Evolutionary conservation across 257 asterid species (phyloP).

Genomic region (Solanum virginianum): DNA sequence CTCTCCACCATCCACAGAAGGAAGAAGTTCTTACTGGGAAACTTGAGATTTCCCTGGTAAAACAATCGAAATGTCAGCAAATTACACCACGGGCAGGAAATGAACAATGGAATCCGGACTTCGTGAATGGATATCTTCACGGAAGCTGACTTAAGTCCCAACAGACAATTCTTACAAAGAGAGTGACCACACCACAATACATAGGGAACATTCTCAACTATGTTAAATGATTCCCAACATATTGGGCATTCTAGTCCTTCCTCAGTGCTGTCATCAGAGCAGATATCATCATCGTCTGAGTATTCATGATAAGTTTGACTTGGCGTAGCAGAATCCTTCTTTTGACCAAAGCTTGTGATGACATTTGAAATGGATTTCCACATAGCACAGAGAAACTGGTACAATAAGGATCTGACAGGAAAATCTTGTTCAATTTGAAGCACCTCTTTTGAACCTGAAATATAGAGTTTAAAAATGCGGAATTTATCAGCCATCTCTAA

Average conservation of each 20-base stretch:
- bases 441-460: not conserved
- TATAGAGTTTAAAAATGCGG: not conserved
- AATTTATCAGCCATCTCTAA: not conserved
- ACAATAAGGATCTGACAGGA: not conserved
- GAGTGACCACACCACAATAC: slow-evolving; percentile 95
- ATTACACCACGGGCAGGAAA: slow-evolving; percentile 94
- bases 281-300: slow-evolving; percentile 68
- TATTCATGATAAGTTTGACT: slow-evolving; percentile 25
- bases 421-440: not conserved
- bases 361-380: slow-evolving; percentile 66
- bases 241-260: slow-evolving; percentile 92
- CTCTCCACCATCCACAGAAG: slow-evolving; percentile 93
- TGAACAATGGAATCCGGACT: slow-evolving; percentile 55
- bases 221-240: slow-evolving; percentile 90
- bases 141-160: slow-evolving; percentile 59
- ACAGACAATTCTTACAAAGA: slow-evolving; percentile 71
- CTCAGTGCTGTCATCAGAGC: slow-evolving; percentile 52
- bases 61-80: slow-evolving; percentile 58
- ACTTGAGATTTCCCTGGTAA: slow-evolving; percentile 58
- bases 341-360: slow-evolving; percentile 47
- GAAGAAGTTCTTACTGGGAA: slow-evolving; percentile 79
- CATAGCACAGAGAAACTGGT: slow-evolving; percentile 26
- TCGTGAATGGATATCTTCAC: slow-evolving; percentile 57
- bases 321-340: slow-evolving; percentile 32
- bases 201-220: slow-evolving; percentile 88